A percentile compares a stretch with the other conserved stretches of the same genome.
Evolutionary conservation across 495 filamentous ascomycete species (phyloP).

Genomic region (Thermochaetoides thermophila): DNA sequence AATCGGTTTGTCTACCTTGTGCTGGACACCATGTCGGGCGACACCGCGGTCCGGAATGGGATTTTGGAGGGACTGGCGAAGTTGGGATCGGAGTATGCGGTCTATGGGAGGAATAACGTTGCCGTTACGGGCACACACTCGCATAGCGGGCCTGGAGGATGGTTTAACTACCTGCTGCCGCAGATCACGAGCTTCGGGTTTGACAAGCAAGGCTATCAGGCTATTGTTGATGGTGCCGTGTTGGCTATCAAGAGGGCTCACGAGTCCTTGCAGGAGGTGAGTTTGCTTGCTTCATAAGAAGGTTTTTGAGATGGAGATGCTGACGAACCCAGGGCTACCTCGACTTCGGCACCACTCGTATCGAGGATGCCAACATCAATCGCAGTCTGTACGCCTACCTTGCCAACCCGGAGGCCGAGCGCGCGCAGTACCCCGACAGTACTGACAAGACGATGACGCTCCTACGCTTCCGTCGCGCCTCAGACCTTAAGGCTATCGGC

Average conservation of each 20-base stretch:
- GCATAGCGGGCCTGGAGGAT: slow-evolving; percentile 83
- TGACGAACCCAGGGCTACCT: slow-evolving; percentile 25
- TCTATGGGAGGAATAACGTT: slow-evolving; percentile 65
- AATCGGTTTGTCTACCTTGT: slow-evolving; percentile 81
- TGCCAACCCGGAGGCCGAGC: slow-evolving; percentile 69
- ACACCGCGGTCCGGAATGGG: slow-evolving; percentile 78
- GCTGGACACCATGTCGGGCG: slow-evolving; percentile 68
- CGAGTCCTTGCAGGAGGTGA: slow-evolving; percentile 52
- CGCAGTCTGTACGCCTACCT: slow-evolving; percentile 81
- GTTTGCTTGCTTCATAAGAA: too few relatives aligned
- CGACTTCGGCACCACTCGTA: slow-evolving; percentile 30
- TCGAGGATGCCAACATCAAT: slow-evolving; percentile 65
- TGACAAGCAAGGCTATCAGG: slow-evolving; percentile 71
- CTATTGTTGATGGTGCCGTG: slow-evolving; percentile 76
- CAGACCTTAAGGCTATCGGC: slow-evolving; percentile 51
- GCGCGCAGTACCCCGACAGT: slow-evolving; percentile 50
- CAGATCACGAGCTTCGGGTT: slow-evolving; percentile 86
- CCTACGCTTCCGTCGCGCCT: slow-evolving; percentile 54
- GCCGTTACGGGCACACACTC: slow-evolving; percentile 87
- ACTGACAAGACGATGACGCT: slow-evolving; percentile 81
- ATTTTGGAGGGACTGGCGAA: slow-evolving; percentile 57
- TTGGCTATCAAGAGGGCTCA: slow-evolving; percentile 78
- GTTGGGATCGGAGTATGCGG: slow-evolving; percentile 34
- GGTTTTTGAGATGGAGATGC: too few relatives aligned
- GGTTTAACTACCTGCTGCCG: slow-evolving; percentile 91